A percentile compares a stretch with the other conserved stretches of the same genome.
Evolutionary conservation across 495 filamentous ascomycete species (phyloP).

Genomic region (Podospora tetraspora): DNA sequence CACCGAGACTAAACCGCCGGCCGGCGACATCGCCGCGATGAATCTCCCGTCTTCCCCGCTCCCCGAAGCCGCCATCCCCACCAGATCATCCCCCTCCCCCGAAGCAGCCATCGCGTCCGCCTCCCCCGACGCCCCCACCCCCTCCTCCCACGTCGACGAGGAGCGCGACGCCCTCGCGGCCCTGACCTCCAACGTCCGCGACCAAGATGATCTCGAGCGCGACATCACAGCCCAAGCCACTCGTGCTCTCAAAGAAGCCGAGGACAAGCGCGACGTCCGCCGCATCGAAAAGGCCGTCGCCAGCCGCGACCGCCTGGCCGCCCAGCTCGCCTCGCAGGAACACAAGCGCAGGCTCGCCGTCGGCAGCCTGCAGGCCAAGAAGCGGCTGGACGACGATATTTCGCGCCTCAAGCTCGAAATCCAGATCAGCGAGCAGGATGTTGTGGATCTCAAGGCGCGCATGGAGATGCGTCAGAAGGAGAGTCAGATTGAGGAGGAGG

Average conservation of each 20-base stretch:
- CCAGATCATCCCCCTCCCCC: not conserved
- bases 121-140: not conserved
- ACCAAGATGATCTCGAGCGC: slow-evolving; percentile 80
- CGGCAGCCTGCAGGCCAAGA: slow-evolving; percentile 36
- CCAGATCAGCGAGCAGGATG: slow-evolving; percentile 56
- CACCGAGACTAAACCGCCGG: not conserved
- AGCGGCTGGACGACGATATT: slow-evolving; percentile 58
- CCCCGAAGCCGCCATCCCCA: not conserved
- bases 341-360: slow-evolving; percentile 37
- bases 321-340: slow-evolving; percentile 38
- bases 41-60: not conserved
- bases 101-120: not conserved
- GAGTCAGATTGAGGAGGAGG: slow-evolving; percentile 39
- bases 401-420: slow-evolving; percentile 57
- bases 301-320: slow-evolving; percentile 51
- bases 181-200: slow-evolving; percentile 67
- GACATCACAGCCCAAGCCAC: slow-evolving; percentile 72
- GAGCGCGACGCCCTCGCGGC: slow-evolving; percentile 53
- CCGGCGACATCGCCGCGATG: not conserved
- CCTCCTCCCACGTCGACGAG: slow-evolving; percentile 40
- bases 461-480: slow-evolving; percentile 65
- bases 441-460: slow-evolving; percentile 69
- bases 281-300: slow-evolving; percentile 69
- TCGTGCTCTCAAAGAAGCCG: slow-evolving; percentile 68
- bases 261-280: slow-evolving; percentile 81